These are phyloP conservation scores for Helminthosporium solani DNA, from an alignment of 2,329 filamentous ascomycete genomes.

Conservation along the genomic window DNA sequence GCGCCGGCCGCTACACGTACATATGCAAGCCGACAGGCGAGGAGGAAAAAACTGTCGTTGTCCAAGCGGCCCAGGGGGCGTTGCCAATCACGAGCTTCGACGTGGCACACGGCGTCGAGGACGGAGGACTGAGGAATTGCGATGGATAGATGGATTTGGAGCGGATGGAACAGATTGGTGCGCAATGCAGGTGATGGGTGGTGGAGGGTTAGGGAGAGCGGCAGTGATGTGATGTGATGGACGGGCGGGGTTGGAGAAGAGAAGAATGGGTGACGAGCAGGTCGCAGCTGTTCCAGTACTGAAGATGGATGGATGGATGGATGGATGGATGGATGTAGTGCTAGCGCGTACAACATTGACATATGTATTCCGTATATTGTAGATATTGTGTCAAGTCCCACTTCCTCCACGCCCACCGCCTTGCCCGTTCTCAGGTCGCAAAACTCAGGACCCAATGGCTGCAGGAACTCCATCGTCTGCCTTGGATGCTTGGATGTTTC, in stretches of 20 bases:
- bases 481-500: conserved; percentile 14
- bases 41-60: conserved; percentile 11
- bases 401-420: not conserved
- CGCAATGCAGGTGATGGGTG: conserved; percentile 1
- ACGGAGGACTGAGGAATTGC: conserved; percentile 2
- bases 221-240: conserved; percentile 7
- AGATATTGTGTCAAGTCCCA: not conserved
- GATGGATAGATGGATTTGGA: not conserved
- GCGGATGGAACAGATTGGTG: not conserved
- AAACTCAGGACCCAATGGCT: conserved; percentile 13
- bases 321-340: conserved; percentile 13
- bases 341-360: conserved; percentile 15
- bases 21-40: conserved; percentile 10
- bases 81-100: conserved; percentile 14
- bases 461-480: conserved; percentile 10
- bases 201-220: conserved; percentile 3
- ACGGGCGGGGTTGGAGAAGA: too few species aligned
- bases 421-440: not conserved
- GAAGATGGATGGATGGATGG: too few species aligned
- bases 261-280: too few species aligned
- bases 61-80: conserved; percentile 4
- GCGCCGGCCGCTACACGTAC: conserved; percentile 4
- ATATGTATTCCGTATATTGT: conserved; percentile 5
- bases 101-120: conserved; percentile 10
- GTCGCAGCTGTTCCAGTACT: conserved; percentile 5